Conservation (phyloP, 1,139 yeast genomes). For the Protomyces inouyei region DNA sequence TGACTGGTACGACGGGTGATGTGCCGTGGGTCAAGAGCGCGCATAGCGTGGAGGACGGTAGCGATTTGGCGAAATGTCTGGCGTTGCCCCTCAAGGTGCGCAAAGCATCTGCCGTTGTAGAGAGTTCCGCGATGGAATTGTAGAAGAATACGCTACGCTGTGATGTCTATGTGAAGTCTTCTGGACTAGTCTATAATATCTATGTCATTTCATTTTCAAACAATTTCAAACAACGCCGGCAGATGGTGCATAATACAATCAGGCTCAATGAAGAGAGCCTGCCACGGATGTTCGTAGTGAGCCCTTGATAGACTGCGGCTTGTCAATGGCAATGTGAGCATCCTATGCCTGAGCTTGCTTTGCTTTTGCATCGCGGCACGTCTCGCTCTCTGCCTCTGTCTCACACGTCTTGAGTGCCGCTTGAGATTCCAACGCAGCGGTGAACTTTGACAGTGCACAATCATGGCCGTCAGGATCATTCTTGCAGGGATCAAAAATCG, state of each 20-base stretch:
- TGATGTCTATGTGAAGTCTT: no score
- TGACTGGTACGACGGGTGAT: slow-evolving; percentile 69
- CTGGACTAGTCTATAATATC: not conserved
- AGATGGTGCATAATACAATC: not conserved
- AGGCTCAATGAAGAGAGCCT: not conserved
- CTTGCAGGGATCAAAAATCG: not conserved
- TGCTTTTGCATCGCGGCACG: not conserved
- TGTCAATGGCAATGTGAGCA: no score
- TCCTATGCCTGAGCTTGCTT: not conserved
- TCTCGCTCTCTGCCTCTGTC: not conserved
- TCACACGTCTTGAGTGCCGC: not conserved
- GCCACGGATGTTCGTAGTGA: no score
- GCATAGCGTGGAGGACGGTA: slow-evolving; percentile 35
- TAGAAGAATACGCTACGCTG: not conserved
- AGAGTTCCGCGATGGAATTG: slow-evolving; percentile 11
- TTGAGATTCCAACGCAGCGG: not conserved
- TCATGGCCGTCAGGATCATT: not conserved
- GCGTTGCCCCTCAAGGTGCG: slow-evolving; percentile 3
- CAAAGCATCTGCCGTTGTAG: not conserved
- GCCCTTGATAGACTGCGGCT: no score
- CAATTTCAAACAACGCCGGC: not conserved
- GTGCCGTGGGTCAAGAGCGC: slow-evolving; percentile 84
- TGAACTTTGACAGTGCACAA: not conserved
- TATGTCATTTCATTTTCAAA: not conserved
- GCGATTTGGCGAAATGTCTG: not conserved